phyloP scores from a whole-genome alignment of 108 stramenopile species.

The Epipyxis sp. region DNA sequence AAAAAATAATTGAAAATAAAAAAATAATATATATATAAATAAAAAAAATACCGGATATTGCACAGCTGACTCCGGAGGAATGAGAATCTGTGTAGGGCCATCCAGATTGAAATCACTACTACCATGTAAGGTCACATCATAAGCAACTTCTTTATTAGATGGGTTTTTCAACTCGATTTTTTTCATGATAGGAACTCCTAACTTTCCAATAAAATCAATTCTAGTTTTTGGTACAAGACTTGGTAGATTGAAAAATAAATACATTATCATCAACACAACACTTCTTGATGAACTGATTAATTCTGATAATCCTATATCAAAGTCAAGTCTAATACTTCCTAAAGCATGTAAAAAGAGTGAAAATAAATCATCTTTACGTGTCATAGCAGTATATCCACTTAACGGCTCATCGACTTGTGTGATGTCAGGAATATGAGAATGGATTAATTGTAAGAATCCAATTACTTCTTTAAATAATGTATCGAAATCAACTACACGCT shows the following conservation, averaged over 20 bases:
- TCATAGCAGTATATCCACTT: constrained; percentile 39
- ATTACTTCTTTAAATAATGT: constrained; percentile 35
- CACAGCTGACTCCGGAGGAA: too few relatives aligned
- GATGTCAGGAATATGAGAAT: constrained; percentile 43
- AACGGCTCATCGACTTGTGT: constrained; percentile 31
- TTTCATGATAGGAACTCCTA: constrained; percentile 51
- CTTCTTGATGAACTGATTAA: constrained; percentile 5
- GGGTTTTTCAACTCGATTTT: constrained; percentile 60
- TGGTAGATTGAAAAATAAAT: constrained; percentile 50
- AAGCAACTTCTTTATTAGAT: constrained; percentile 38
- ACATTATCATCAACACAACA: constrained; percentile 34
- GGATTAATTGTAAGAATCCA: constrained; percentile 40
- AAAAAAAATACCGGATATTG: too few relatives aligned
- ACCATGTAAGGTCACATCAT: constrained; percentile 54
- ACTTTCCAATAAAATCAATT: constrained; percentile 53
- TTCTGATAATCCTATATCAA: constrained; percentile 39
- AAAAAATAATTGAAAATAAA: too few relatives aligned
- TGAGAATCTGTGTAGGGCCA: too few relatives aligned
- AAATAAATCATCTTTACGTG: constrained; percentile 32
- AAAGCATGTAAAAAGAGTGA: constrained; percentile 38
- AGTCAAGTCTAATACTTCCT: constrained; percentile 26
- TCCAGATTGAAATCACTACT: constrained; percentile 52
- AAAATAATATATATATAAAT: too few relatives aligned
- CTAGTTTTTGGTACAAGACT: constrained; percentile 56
- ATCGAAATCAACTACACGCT: constrained; percentile 43